Base-by-base conservation (phyloP, 208 protist species). In the Leishmania mexicana region DNA sequence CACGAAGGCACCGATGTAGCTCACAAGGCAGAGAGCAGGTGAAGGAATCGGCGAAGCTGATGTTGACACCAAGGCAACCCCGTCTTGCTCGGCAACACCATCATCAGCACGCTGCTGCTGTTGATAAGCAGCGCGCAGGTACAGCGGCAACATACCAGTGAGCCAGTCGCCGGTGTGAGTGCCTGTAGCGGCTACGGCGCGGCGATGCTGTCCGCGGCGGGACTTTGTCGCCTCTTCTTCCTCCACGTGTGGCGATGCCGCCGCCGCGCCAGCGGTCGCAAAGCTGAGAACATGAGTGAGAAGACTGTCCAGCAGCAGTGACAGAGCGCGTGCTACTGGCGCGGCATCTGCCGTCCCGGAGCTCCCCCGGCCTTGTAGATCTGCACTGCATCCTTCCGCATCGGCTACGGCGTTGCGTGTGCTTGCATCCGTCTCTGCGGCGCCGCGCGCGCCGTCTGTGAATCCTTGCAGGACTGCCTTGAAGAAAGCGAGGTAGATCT, bases 401-500 rank as follows among this genome's bases (percentile, higher is more conserved):
- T 17, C 45, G 31, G 28, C 65, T 53, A 42, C 51, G 74, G 42
- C 21, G 38, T n/a, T 64, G 11, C 38, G 38, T n/a, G 42, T 11
- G 13, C 21, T 38, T 28, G 35, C 19, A 3, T 19, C 21, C 10
- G n/a, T n/a, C 11, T 42, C 60, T 47, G 67, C 53, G 13, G 40
- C 74, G 38, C 40, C 74, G 40, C 47, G 65, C 0, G 64, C 64
- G 28, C 84, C 84, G 28, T 68, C 65, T 7, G 68, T n/a, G 65
- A 87, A 24, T 21, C 84, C 84, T 35, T 64, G 80, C 49, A 86
- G 67, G 19, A 87, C 75, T 10, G 83, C 81, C 11, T 80, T 81
- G 54, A 89, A 57, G 45, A 89, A 89, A 28, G 78, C 64, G 2
- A 80, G 24, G 42, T 86, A 84, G 28, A 89, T 73, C 49, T 83